Base-by-base conservation (phyloP, 2,329 filamentous ascomycete genomes). In the Neurospora sp. region DNA sequence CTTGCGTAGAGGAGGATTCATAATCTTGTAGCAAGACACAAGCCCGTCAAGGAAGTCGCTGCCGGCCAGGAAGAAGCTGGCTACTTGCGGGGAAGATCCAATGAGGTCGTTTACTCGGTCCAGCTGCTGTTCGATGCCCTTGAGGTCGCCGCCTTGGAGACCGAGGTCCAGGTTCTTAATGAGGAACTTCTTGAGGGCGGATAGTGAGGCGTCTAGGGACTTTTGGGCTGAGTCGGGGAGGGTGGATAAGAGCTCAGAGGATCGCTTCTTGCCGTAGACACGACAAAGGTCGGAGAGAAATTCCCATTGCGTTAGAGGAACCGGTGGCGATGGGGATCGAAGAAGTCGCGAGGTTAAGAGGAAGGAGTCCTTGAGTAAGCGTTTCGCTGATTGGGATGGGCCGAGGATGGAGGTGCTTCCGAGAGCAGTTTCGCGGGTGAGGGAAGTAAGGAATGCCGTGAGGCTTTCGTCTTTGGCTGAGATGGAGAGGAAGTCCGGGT, bases 21-120 rank as follows among this genome's bases (percentile, higher is more conserved):
- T 89, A 70, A 90, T 85, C 67, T 82, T 84, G 79, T 90, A 94
- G 72, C 89, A 89, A 67, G 82, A 82, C 43, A 88, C 83, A 13
- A 97, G 84, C 0, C 91, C 88, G 78, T 97, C 95, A 23, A 97
- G 80, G 75, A 96, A 95, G 79, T 97, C 95, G 68, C 91, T 93
- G 0, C 95, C 95, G 0, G 91, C 91, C 74, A 97, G 86, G 75
- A 97, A 90, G 74, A 92, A 83, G 1, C 82, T 80, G 23, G 86
- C 86, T 0, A 84, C 81, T 23, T 84, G 82, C 0, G 87, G 82
- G 5, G 89, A 92, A 7, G 82, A 83, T 74, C 88, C 84, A 5
- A 93, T 80, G 4, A 94, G 80, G 67, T 88, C 84, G 71, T 89
- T 91, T n/a, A 93, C 77, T 10, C 82, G 81, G 66, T 83, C 83